Percentiles rank a stretch among this genome's conserved stretches.
Conservation (phyloP, 2,329 filamentous ascomycete species). For the Triangularia verruculosa region DNA sequence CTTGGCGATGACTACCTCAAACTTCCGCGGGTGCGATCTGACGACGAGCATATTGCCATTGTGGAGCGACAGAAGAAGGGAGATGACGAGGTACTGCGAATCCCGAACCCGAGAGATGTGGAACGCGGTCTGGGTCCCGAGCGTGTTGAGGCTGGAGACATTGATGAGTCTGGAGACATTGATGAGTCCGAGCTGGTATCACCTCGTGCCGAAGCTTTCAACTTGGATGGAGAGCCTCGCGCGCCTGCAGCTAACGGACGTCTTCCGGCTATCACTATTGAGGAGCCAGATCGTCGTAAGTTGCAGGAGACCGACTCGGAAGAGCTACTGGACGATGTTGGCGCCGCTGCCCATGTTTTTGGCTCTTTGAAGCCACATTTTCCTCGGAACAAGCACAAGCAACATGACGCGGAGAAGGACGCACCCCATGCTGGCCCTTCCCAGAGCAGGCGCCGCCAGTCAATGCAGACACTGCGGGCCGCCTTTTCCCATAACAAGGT, state of each 20-base stretch:
- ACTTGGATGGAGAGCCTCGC: conserved; percentile 27
- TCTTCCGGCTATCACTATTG: conserved; percentile 62
- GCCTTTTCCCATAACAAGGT: conserved; percentile 53
- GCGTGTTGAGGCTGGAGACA: conserved; percentile 40
- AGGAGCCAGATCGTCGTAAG: conserved; percentile 55
- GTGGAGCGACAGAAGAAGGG: conserved; percentile 78
- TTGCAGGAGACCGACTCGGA: conserved; percentile 39
- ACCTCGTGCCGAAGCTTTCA: conserved; percentile 21
- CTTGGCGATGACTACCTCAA: conserved; percentile 48
- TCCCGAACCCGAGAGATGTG: conserved; percentile 87
- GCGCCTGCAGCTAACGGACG: conserved; percentile 25
- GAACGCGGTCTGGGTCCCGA: conserved; percentile 75
- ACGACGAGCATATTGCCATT: conserved; percentile 84
- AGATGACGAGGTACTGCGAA: conserved; percentile 73
- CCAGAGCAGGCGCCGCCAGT: conserved; percentile 39
- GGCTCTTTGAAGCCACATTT: conserved; percentile 21
- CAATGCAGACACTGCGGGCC: conserved; percentile 57
- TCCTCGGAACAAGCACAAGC: conserved; percentile 35
- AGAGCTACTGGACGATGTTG: conserved; percentile 42
- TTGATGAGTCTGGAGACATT: too few species aligned
- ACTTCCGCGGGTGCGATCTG: conserved; percentile 51
- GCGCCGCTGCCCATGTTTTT: conserved; percentile 40
- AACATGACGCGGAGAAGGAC: conserved; percentile 38
- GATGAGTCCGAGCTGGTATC: conserved; percentile 29
- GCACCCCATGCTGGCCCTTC: conserved; percentile 15